Evolutionary conservation across 1,284 basidiomycete species (phyloP), one percentile per base, ranked within the genome.

Genomic region (Ustilago xerochloae): DNA sequence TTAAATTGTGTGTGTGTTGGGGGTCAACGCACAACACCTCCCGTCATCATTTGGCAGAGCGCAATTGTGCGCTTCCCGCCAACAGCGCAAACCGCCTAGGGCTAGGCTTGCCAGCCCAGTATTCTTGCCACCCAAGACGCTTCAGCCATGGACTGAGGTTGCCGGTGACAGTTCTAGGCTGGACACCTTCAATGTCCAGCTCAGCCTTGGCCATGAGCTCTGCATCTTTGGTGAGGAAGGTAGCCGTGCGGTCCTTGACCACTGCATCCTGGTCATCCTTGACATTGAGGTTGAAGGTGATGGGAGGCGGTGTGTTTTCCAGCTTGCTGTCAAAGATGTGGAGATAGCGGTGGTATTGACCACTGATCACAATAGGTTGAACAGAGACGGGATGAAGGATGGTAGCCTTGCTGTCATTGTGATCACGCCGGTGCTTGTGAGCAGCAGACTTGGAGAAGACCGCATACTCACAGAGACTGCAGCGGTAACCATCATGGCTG

Each of bases 141-240:
- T 29, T 26, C 20, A 28, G 28, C 45, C 45, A 47, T 3, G 45
- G 45, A 7, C 26, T 26, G 24, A 28, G 9, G 38, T 41, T 41
- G 38, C 46, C 46, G 22, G 46, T 48, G 9, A 32, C 29, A 20
- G 29, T 20, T 3, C n/a, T 13, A 6, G 15, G 46, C n/a, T 48
- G 29, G 33, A 48, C 18, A 20, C 28, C 26, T n/a, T 48, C 46
- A 16, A 30, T 30, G 30, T 33, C 18, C 7, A 48, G 46, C 12
- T 33, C n/a, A 16, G 46, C 46, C 28, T 48, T 48, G 3, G 46
- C 46, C 46, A 48, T 30, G 28, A 32, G 28, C 46, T 48, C 46
- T 7, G n/a, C 15, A 15, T 30, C 46, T 30, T 32, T 32, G 46
- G 46, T n/a, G 29, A 48, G 18, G 30, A 33, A 41, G 4, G 38